Conservation (phyloP, 176 grass and related monocot species). For the Tuctoria greenei region DNA sequence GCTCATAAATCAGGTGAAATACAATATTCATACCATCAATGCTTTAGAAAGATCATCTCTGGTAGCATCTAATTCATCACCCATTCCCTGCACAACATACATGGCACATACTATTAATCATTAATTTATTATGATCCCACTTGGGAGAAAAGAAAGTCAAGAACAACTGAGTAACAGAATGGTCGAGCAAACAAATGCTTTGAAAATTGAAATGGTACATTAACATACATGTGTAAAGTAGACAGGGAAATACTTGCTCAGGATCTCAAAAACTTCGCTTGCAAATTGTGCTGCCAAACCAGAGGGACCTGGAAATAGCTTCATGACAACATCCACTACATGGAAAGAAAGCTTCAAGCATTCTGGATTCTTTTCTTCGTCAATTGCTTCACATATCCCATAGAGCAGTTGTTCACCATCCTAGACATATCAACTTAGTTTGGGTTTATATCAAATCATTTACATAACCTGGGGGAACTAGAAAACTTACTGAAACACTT, state of each 20-base stretch:
- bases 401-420: slow-evolving; percentile 68
- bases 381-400: slow-evolving; percentile 72
- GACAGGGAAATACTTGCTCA: slow-evolving; percentile 95
- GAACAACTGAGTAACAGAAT: slow-evolving; percentile 24
- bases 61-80: slow-evolving; percentile 54
- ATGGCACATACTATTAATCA: slow-evolving; percentile 16
- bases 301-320: slow-evolving; percentile 61
- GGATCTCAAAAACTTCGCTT: slow-evolving; percentile 69
- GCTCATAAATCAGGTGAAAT: slow-evolving; percentile 17
- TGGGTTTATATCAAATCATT: slow-evolving; percentile 27
- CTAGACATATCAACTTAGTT: slow-evolving; percentile 44
- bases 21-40: slow-evolving; percentile 70
- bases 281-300: slow-evolving; percentile 55
- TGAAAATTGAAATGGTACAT: slow-evolving; percentile 11
- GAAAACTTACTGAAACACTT: slow-evolving; percentile 10
- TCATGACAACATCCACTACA: slow-evolving; percentile 63
- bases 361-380: slow-evolving; percentile 83
- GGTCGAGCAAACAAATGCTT: slow-evolving; percentile 19
- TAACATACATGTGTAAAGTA: slow-evolving; percentile 93
- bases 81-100: slow-evolving; percentile 47
- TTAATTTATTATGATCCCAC: background rate
- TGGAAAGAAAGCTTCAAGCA: slow-evolving; percentile 84
- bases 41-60: slow-evolving; percentile 77
- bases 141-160: slow-evolving; percentile 33
- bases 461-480: slow-evolving; percentile 9